phyloP scores from a whole-genome alignment of 371 early-diverging fungal genomes.

The Haplosporangium sp. region DNA sequence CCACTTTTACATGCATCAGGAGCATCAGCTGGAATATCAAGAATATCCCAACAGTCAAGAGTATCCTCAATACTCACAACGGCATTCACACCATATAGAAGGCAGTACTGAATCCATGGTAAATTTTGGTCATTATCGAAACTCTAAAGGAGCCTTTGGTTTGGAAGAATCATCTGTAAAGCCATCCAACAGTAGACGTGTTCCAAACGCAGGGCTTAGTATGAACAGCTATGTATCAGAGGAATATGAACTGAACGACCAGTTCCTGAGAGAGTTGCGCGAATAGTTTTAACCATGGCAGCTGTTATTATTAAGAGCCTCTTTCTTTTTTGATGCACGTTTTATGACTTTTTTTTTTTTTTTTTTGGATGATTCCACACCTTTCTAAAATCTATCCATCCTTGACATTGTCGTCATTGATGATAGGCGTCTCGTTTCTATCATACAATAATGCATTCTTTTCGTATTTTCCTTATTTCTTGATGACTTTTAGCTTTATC shows the following conservation, averaged over 20 bases:
- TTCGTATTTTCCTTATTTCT: too few relatives aligned
- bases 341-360: neutral
- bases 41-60: neutral
- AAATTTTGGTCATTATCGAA: constrained; percentile 25
- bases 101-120: constrained; percentile 1
- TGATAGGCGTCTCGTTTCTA: too few relatives aligned
- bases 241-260: constrained; percentile 36
- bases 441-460: too few relatives aligned
- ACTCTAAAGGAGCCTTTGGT: constrained; percentile 4
- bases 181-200: constrained; percentile 4
- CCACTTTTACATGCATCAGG: constrained; percentile 2
- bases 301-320: neutral
- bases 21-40: constrained; percentile 10
- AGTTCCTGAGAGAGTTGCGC: constrained; percentile 45
- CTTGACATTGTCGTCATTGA: too few relatives aligned
- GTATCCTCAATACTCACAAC: constrained; percentile 1
- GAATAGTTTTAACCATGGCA: constrained; percentile 22
- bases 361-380: too few relatives aligned
- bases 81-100: constrained; percentile 15
- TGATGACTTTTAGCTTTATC: constrained; percentile 1
- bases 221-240: constrained; percentile 35
- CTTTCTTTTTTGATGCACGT: too few relatives aligned
- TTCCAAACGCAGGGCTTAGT: constrained; percentile 15
- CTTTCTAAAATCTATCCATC: too few relatives aligned
- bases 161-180: neutral